Evolutionary conservation across 257 asterid genomes (phyloP).

Genomic region (Solanum gracilifrons): DNA sequence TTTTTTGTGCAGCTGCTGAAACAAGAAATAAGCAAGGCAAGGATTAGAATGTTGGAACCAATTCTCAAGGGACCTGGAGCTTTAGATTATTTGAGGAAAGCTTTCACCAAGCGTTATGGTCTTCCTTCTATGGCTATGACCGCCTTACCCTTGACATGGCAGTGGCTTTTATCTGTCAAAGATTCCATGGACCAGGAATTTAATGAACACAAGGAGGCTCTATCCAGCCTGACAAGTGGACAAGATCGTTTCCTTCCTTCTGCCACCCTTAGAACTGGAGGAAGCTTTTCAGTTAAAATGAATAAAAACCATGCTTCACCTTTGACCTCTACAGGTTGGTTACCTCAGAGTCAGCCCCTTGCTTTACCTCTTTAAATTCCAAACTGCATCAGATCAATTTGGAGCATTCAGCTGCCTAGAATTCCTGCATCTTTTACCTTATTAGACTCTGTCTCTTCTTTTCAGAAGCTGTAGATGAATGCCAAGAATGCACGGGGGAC

Average conservation of each 20-base stretch:
- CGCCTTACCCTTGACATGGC: conserved; percentile 51
- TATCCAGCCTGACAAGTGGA: conserved; percentile 25
- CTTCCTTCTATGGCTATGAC: conserved; percentile 47
- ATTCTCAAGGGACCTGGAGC: conserved; percentile 76
- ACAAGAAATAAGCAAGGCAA: conserved; percentile 80
- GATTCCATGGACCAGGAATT: conserved; percentile 53
- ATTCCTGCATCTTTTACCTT: not conserved
- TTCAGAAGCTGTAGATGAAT: conserved; percentile 31
- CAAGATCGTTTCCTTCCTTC: conserved; percentile 42
- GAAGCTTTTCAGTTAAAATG: conserved; percentile 37
- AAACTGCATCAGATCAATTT: not conserved
- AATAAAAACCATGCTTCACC: conserved; percentile 21
- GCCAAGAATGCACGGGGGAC: conserved; percentile 71
- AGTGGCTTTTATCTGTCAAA: conserved; percentile 49
- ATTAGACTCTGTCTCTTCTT: not conserved
- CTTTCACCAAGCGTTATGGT: conserved; percentile 62
- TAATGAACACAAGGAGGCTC: conserved; percentile 42
- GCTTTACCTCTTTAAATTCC: not conserved
- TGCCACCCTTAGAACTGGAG: conserved; percentile 72
- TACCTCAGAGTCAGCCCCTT: not conserved
- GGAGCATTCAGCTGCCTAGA: not conserved
- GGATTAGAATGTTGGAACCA: conserved; percentile 71
- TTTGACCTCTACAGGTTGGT: conserved; percentile 17
- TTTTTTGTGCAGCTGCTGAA: conserved; percentile 48
- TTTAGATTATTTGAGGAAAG: conserved; percentile 55